Base-by-base conservation (phyloP, 2,329 filamentous ascomycete species). In the Fusarium metavorans region DNA sequence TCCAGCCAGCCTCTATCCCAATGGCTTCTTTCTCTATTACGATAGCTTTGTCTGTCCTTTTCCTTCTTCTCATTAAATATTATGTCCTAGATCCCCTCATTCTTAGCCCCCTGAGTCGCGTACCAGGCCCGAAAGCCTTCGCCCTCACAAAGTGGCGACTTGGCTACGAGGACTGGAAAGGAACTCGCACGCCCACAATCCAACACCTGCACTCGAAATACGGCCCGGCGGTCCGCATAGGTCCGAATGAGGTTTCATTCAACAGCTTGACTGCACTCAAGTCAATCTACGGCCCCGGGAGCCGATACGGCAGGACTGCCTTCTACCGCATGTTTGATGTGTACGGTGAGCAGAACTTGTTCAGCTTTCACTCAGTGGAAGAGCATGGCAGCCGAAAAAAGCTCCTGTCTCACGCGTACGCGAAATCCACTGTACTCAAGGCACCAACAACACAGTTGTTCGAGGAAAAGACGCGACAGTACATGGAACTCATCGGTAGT, bases 311-410 rank as follows among this genome's bases (percentile, higher is more conserved):
- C 45, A 79, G 87, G 43, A 88, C 87, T 0, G 56, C 61, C 1
- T 90, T 89, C 73, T 90, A 90, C 65, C 83, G 85, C 52, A 89
- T 90, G 85, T 90, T 90, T 67, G 87, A 89, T 71, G 86, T 84
- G 0, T 89, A 88, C 59, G 87, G 87, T 0, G 81, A 82, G 11
- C 85, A 84, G 76, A 89, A 89, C 63, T 74, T 90, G 3, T 90
- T 90, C 75, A 88, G 87, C 0, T 89, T 90, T 68, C 79, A 81
- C 8, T 80, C 82, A 0, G 80, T 81, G 0, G 83, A 82, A 34
- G 80, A 83, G 3, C 88, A 90, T 76, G 83, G 82, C 0, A 83
- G 86, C 1, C 79, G 88, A 20, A 90, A 90, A 80, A 89, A 88
- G 72, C 68, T 89, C 0, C 66, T 89, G 30, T 84, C 85, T 5